Base-by-base conservation (phyloP, 352 stramenopile species). In the Globisporangium splendens region DNA sequence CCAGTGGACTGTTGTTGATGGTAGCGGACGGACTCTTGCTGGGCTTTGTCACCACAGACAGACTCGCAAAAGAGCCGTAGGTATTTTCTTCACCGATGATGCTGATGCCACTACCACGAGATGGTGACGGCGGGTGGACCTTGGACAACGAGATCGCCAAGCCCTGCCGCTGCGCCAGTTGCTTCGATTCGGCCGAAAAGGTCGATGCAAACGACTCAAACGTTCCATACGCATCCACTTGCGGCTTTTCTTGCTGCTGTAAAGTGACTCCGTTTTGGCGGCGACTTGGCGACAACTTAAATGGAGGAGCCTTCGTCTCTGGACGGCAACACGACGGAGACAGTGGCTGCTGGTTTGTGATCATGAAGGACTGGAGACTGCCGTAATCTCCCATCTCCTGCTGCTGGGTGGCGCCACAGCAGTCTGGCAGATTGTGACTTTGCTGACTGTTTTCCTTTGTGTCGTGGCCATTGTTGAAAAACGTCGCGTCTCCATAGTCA, bases 51-150 rank as follows among this genome's bases (percentile, higher is more conserved):
- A 47, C 53, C 21, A 64, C 31, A n/a, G 58, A 53, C 3, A 64
- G 13, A 28, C 50, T 64, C 50, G 58, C 59, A 50, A 75, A 75
- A 8, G 64, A 55, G 6, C 68, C 61, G 44, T 75, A 75, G 7
- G 58, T 54, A 33, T 75, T 65, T 31, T 54, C 44, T 12, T 28
- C 38, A 7, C 22, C 39, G 18, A 31, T 39, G 7, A 8, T 35
- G 28, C 28, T 35, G 28, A 35, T 10, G 28, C 13, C 28, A 53
- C n/a, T 46, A 51, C 12, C 10, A 17, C 14, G 49, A 53, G 14
- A 13, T 13, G 8, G 28, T n/a, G 21, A 28, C 17, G 17, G n/a
- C 31, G 49, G 15, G 14, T 14, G 38, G 14, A 15, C 41, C 35
- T 44, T 61, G 1, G 52, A 54, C 18, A 73, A 70, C 3, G 58